These are phyloP conservation scores for Solanum virginianum DNA, from an alignment of 257 asterid species.

Conservation along the genomic window DNA sequence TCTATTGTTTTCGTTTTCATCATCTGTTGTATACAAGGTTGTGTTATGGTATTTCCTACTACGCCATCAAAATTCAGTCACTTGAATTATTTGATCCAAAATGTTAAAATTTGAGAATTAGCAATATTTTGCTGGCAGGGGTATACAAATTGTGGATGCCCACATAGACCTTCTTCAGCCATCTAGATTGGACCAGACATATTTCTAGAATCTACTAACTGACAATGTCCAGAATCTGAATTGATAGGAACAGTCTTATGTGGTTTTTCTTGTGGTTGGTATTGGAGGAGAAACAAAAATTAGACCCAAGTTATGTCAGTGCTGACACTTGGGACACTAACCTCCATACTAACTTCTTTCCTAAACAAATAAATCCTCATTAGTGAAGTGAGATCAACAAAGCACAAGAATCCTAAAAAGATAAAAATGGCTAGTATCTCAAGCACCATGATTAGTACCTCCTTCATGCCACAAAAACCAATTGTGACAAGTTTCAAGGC, in stretches of 20 bases:
- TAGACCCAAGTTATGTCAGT: background rate
- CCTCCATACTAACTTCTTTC: background rate
- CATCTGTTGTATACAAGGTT: background rate
- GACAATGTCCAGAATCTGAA: background rate
- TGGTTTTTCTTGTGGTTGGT: background rate
- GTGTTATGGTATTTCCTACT: background rate
- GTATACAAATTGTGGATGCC: background rate
- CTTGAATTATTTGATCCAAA: background rate
- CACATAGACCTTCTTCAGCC: background rate
- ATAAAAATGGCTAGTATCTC: slow-evolving; percentile 44
- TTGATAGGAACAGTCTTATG: background rate
- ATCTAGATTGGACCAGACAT: background rate
- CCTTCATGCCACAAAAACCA: slow-evolving; percentile 42
- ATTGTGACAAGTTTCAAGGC: slow-evolving; percentile 20
- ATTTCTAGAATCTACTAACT: background rate
- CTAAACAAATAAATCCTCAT: slow-evolving; percentile 10
- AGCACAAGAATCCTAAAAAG: background rate
- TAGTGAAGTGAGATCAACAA: background rate
- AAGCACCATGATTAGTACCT: slow-evolving; percentile 34
- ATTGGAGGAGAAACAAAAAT: background rate
- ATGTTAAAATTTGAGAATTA: background rate
- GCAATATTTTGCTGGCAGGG: background rate
- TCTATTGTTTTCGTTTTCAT: background rate
- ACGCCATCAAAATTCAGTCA: background rate
- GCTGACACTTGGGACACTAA: slow-evolving; percentile 11